These are phyloP conservation scores for Datisca glomerata DNA, from an alignment of 306 rosid genomes.

Conservation along the genomic window DNA sequence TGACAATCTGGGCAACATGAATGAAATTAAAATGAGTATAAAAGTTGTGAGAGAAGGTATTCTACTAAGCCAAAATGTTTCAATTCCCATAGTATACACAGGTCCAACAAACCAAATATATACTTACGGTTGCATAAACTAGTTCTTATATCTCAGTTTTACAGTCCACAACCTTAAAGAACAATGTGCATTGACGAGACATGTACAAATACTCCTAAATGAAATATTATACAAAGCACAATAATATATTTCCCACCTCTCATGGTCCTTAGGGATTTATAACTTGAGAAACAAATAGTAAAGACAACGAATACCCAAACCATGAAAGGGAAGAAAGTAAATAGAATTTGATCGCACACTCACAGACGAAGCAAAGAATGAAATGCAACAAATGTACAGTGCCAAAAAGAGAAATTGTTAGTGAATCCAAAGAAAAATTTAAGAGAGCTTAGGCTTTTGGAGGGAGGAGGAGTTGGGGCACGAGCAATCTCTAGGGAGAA, in stretches of 20 bases:
- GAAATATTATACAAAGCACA: slow-evolving; percentile 10
- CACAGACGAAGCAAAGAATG: background rate
- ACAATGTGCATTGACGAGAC: no score
- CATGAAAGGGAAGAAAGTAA: background rate
- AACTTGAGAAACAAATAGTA: background rate
- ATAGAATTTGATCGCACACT: background rate
- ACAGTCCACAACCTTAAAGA: background rate
- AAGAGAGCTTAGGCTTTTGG: no score
- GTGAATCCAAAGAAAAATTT: no score
- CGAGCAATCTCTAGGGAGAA: no score
- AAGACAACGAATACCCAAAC: background rate
- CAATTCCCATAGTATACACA: no score
- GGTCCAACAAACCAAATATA: background rate
- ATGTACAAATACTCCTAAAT: background rate
- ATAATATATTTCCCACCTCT: background rate
- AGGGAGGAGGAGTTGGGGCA: no score
- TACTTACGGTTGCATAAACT: background rate
- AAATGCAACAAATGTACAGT: background rate
- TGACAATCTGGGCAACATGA: slow-evolving; percentile 53
- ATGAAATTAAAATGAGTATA: slow-evolving; percentile 8
- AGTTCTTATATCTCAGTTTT: background rate
- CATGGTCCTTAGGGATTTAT: background rate
- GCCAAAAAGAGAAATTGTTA: background rate
- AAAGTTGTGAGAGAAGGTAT: background rate
- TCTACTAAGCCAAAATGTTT: background rate